A percentile compares a stretch with the other conserved stretches of the same genome.
Evolutionary conservation across 345 rosid species (phyloP).

Genomic region (Bruguiera parviflora): DNA sequence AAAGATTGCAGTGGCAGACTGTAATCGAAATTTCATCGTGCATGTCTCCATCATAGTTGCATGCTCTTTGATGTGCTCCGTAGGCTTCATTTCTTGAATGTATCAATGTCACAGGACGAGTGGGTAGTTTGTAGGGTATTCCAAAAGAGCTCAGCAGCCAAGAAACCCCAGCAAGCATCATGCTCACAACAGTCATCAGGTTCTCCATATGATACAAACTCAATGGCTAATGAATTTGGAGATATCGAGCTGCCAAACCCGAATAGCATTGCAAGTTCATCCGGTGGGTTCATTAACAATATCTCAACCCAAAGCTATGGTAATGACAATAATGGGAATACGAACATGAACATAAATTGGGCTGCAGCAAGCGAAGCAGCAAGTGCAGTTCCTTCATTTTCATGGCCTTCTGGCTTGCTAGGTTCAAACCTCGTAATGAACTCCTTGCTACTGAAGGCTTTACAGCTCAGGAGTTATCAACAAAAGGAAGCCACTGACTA

Average conservation of each 20-base stretch:
- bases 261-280: constrained; percentile 23
- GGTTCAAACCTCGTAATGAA: constrained; percentile 65
- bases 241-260: constrained; percentile 61
- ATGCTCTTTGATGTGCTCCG: neutral
- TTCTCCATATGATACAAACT: constrained; percentile 75
- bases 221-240: constrained; percentile 62
- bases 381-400: constrained; percentile 25
- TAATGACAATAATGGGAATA: constrained; percentile 29
- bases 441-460: constrained; percentile 76
- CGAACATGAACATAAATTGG: constrained; percentile 31
- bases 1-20: too few species aligned
- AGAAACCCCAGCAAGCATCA: constrained; percentile 47
- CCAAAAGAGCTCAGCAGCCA: constrained; percentile 55
- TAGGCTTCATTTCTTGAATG: neutral
- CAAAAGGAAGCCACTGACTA: constrained; percentile 46
- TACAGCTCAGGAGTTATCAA: constrained; percentile 62
- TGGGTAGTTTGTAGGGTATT: constrained; percentile 95
- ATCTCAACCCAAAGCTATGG: constrained; percentile 1
- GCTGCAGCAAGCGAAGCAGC: constrained; percentile 33
- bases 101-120: constrained; percentile 52
- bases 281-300: constrained; percentile 9
- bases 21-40: too few species aligned
- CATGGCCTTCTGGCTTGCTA: constrained; percentile 64
- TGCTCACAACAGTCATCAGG: constrained; percentile 63
- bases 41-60: too few species aligned